Evolutionary conservation across 2,329 filamentous ascomycete species (phyloP), one percentile per base, ranked within the genome.

Genomic region (Alternaria consortialis): DNA sequence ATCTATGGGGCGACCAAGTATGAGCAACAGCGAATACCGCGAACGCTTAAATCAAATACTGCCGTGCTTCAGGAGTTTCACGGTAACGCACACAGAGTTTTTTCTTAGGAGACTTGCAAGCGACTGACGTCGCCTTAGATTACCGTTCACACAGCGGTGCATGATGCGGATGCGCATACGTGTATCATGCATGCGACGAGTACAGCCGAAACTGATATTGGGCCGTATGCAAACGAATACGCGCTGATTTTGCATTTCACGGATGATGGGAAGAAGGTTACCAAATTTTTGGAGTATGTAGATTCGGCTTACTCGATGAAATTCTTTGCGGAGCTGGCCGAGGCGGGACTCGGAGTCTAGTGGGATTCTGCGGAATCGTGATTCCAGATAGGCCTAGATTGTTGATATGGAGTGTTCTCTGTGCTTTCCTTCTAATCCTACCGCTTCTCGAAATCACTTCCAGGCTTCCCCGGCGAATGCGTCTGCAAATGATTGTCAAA

Each of bases 401-500:
- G 20, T 15, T 27, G 39, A 12, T 44, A 27, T 36, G 29, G 34
- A 44, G 37, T n/a, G 9, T 20, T 39, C 15, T 15, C 36, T n/a
- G 36, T 37, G 36, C 6, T 37, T 32, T 32, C 7, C 31, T 11
- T 32, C 11, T 32, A 11, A 40, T 53, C n/a, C 52, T 66, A 48
- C 58, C 56, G 61, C 63, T 67, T 65, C 58, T 72, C 69, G 54
- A 73, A 73, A 56, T 73, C 70, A 31, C 57, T 59, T n/a, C 51
- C 65, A 25, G 69, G 70, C 27, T 70, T 56, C 23, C 58, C 58
- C 11, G 66, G 62, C 31, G 62, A 56, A 58, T 69, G 69, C 48
- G 60, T 58, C 60, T 60, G 60, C 47, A 65, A 44, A 61, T 74
- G 70, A 60, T 74, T 74, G 39, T 72, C 71, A 56, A 74, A 74